Base-by-base conservation (phyloP, 2,329 filamentous ascomycete genomes). In the Diaporthe sp. region DNA sequence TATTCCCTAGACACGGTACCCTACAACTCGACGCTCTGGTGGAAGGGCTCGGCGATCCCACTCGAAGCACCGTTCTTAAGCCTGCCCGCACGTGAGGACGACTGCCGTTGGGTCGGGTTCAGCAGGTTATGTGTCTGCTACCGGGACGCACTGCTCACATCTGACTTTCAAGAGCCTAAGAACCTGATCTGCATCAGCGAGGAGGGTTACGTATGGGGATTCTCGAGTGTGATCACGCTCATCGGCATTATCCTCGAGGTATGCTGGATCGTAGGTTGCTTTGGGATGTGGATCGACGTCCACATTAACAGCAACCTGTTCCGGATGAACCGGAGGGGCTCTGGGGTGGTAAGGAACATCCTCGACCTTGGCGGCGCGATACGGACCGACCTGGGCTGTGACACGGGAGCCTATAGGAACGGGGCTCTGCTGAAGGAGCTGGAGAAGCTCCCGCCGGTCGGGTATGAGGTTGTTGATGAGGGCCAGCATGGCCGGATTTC, bases 11-110 rank as follows among this genome's bases (percentile, higher is more conserved):
- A 53, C 4, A 56, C 56, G 7, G 12, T 71, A 27, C 70, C 70
- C 25, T 71, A 71, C 35, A 71, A 71, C 70, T 71, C 70, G n/a
- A 71, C 70, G 9, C 27, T 71, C 17, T 71, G 70, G 70, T 71
- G 35, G 32, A 44, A 63, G 10, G 70, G 56, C 56, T 63, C 56
- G 44, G 70, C 32, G 12, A 63, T 71, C 22, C 32, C 70, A 25
- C 70, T 71, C 35, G 70, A 71, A 19, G 70, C 70, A 6, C 70
- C 70, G 30, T 71, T 71, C 47, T 10, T 71, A 37, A 25, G 42
- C 35, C 4, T 71, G 10, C 32, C 44, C 13, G 56, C 35, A 25
- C 35, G 39, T 13, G 6, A 44, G 44, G 37, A 22, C 15, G 44
- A 42, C 35, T 71, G 70, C n/a, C 1, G n/a, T 3, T 71, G 56